These are phyloP conservation scores for Mycogone perniciosa DNA, from an alignment of 2,329 filamentous ascomycete genomes.

Conservation along the genomic window DNA sequence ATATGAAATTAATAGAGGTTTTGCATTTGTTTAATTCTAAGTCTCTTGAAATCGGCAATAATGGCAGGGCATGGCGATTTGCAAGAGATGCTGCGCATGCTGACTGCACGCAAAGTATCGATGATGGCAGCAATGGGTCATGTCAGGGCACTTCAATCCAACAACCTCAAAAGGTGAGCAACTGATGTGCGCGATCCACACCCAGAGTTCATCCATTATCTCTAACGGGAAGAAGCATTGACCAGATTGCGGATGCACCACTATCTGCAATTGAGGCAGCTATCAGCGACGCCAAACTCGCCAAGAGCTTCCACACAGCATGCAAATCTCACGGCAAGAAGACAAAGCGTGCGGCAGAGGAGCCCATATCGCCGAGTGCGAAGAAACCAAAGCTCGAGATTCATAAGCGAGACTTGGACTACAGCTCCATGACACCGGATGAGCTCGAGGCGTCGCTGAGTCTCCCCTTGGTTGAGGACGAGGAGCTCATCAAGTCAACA, in stretches of 20 bases:
- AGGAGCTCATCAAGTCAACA: constrained; percentile 52
- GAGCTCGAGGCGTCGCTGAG: constrained; percentile 57
- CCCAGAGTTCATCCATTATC: not conserved
- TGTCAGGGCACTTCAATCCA: constrained; percentile 50
- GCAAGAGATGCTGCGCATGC: constrained; percentile 54
- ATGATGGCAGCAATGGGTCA: constrained; percentile 55
- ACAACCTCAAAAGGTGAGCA: constrained; percentile 48
- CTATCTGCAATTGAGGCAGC: constrained; percentile 39
- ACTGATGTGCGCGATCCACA: not conserved
- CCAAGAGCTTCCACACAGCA: constrained; percentile 45
- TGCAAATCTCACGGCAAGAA: constrained; percentile 48
- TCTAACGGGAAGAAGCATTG: constrained; percentile 34
- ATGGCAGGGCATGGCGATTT: constrained; percentile 55
- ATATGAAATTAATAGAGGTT: not conserved
- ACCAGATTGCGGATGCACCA: constrained; percentile 47
- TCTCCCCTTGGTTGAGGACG: constrained; percentile 51
- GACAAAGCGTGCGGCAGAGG: constrained; percentile 25
- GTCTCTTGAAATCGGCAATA: not conserved
- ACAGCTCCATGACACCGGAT: constrained; percentile 41
- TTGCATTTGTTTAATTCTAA: not conserved
- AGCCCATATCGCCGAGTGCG: constrained; percentile 12
- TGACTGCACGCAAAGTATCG: constrained; percentile 52
- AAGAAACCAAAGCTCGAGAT: constrained; percentile 30
- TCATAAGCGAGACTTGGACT: constrained; percentile 31
- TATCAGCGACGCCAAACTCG: constrained; percentile 42